Conservation (phyloP, 768 basidiomycete species). For the Termitomyces sp. region DNA sequence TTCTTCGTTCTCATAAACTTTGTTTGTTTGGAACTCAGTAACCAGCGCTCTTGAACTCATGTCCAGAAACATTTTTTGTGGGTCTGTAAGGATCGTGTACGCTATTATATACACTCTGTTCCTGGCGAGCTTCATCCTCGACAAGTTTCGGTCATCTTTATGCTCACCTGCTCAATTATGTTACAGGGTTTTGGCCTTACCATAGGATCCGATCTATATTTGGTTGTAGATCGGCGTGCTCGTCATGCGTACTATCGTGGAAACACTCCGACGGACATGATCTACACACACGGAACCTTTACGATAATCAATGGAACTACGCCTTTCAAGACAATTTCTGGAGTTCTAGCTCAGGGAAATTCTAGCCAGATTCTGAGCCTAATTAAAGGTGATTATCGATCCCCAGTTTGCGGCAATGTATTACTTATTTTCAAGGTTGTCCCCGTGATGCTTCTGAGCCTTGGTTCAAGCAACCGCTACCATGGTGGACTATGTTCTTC, state of each 20-base stretch:
- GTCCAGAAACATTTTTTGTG: slow-evolving; percentile 77
- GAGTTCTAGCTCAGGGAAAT: slow-evolving; percentile 43
- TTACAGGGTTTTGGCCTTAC: slow-evolving; percentile 77
- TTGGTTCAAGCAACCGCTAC: slow-evolving; percentile 75
- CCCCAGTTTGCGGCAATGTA: not conserved
- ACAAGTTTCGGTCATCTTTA: not conserved
- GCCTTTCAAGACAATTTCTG: slow-evolving; percentile 31
- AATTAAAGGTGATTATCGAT: slow-evolving; percentile 35
- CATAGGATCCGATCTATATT: slow-evolving; percentile 79
- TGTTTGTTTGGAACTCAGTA: slow-evolving; percentile 36
- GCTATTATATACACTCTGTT: slow-evolving; percentile 86
- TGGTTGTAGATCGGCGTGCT: slow-evolving; percentile 63
- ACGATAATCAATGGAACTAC: slow-evolving; percentile 41
- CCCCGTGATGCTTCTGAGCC: slow-evolving; percentile 69
- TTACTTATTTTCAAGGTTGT: slow-evolving; percentile 51
- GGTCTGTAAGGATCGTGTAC: slow-evolving; percentile 80
- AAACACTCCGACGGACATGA: slow-evolving; percentile 34
- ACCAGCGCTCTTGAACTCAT: slow-evolving; percentile 78
- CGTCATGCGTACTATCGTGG: slow-evolving; percentile 46
- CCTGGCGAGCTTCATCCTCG: slow-evolving; percentile 39
- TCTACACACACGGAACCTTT: slow-evolving; percentile 54
- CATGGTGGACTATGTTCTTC: slow-evolving; percentile 77
- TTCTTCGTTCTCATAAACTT: not conserved
- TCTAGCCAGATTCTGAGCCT: slow-evolving; percentile 39
- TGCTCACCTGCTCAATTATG: not conserved